Evolutionary conservation across 371 early-diverging fungal species (phyloP), one percentile per base, ranked within the genome.

Genomic region (Rhizopus arrhizus): DNA sequence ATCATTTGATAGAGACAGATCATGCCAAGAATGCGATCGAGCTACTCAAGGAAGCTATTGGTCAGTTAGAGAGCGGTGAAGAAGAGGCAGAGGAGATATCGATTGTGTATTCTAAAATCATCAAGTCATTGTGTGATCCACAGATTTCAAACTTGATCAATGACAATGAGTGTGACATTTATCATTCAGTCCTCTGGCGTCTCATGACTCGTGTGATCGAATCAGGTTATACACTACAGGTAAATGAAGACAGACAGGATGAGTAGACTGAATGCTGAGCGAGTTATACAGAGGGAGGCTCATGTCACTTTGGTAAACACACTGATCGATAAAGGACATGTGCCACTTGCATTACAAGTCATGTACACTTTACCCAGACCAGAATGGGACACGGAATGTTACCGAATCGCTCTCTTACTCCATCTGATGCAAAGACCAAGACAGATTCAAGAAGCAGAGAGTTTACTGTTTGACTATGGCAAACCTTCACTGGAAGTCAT

Each of bases 201-300:
- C 47, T 78, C 33, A 73, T 74, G 61, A 66, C 73, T 28, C 73
- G 73, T 57, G 73, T 78, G 7, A 58, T 78, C 4, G 73, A 75
- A n/a, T 58, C 75, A 40, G 78, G 78, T 4, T 73, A 73, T 56
- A 63, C 53, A 11, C 43, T 78, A 35, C 64, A 74, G 68, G 75
- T 72, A 22, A 22, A 22, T 22, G 22, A 68, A 57, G 12, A 4
- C 16, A 38, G 22, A 22, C 8, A 28, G 28, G 5, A 48, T 48
- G 22, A n/a, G n/a, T 22, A 48, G 22, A 31, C 31, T 48, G 22
- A 22, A 22, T 31, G 13, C 4, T 48, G 31, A 28, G 28, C 28
- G 48, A 48, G 22, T 48, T 48, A 48, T 48, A 35, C 64, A 66
- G 65, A 65, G 58, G 47, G 65, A 64, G 1, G 71, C 71, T 0